These are phyloP conservation scores for Lycium barbarum DNA, from an alignment of 257 asterid species.

Conservation along the genomic window DNA sequence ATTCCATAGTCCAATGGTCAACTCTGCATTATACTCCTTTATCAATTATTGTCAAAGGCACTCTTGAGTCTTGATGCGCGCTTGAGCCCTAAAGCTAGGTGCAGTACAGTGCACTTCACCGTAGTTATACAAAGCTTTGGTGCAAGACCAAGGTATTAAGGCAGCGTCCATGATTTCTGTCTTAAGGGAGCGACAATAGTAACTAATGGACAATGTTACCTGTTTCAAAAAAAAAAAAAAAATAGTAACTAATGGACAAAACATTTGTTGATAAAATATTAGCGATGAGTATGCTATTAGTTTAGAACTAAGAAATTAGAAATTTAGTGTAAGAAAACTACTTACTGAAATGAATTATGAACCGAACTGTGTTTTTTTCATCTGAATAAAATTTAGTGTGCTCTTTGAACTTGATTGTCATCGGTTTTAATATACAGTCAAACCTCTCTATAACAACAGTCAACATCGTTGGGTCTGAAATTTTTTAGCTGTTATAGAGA, in stretches of 20 bases:
- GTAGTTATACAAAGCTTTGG: not conserved
- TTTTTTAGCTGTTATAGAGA: too few relatives aligned
- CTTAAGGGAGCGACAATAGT: not conserved
- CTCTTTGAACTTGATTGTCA: not conserved
- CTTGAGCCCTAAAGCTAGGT: conserved; percentile 2
- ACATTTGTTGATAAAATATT: conserved; percentile 8
- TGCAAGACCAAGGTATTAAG: not conserved
- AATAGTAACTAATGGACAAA: not conserved
- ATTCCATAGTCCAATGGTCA: not conserved
- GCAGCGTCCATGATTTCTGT: not conserved
- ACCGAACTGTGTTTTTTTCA: conserved; percentile 3
- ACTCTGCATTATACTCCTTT: not conserved
- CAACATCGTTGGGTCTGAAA: too few relatives aligned
- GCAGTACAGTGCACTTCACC: not conserved
- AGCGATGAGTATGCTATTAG: not conserved
- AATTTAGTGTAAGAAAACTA: not conserved
- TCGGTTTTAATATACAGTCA: too few relatives aligned
- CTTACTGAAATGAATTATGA: not conserved
- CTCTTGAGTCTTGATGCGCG: not conserved
- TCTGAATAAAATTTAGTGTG: not conserved
- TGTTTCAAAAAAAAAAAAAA: too few relatives aligned
- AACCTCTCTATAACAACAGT: too few relatives aligned
- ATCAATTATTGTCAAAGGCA: conserved; percentile 12
- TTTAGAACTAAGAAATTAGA: conserved; percentile 4
- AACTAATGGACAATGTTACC: not conserved